A percentile compares a stretch with the other conserved stretches of the same genome.
Evolutionary conservation across 495 filamentous ascomycete genomes (phyloP).

Genomic region (Neurospora sp.): DNA sequence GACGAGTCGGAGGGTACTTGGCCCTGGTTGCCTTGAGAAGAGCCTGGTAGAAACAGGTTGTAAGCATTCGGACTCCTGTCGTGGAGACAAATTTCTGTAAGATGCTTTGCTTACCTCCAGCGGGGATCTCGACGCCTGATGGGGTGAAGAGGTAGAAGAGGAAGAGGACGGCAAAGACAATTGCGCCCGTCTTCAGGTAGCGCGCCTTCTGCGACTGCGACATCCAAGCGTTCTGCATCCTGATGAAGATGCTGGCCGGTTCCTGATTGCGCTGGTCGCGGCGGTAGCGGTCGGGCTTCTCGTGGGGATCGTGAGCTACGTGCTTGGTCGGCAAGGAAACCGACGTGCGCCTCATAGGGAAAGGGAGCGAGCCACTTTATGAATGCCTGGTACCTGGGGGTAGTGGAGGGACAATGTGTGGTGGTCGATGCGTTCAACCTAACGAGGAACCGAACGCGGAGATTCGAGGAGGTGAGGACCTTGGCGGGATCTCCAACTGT

Average conservation of each 20-base stretch:
- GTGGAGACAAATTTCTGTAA: neutral
- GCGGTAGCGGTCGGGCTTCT: constrained; percentile 46
- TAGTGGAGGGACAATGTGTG: neutral
- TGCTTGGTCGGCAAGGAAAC: constrained; percentile 50
- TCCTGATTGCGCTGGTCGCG: constrained; percentile 25
- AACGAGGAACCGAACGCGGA: neutral
- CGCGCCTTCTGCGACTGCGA: constrained; percentile 65
- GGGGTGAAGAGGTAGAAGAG: constrained; percentile 69
- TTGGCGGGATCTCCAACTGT: neutral
- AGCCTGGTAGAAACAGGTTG: neutral
- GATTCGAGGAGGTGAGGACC: neutral
- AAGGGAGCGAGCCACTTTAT: neutral
- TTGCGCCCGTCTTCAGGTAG: constrained; percentile 72
- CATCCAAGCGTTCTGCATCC: constrained; percentile 47
- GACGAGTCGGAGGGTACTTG: constrained; percentile 49
- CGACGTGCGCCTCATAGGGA: constrained; percentile 47
- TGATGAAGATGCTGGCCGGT: constrained; percentile 31
- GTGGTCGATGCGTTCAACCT: neutral
- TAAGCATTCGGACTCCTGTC: neutral
- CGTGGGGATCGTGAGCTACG: constrained; percentile 45
- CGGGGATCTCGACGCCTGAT: constrained; percentile 34
- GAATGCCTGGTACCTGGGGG: neutral
- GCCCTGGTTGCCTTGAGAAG: constrained; percentile 20
- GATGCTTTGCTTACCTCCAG: constrained; percentile 25
- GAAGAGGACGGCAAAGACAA: constrained; percentile 63